Evolutionary conservation across 371 early-diverging fungal genomes (phyloP).

Genomic region (Basidiobolus meristosporus): DNA sequence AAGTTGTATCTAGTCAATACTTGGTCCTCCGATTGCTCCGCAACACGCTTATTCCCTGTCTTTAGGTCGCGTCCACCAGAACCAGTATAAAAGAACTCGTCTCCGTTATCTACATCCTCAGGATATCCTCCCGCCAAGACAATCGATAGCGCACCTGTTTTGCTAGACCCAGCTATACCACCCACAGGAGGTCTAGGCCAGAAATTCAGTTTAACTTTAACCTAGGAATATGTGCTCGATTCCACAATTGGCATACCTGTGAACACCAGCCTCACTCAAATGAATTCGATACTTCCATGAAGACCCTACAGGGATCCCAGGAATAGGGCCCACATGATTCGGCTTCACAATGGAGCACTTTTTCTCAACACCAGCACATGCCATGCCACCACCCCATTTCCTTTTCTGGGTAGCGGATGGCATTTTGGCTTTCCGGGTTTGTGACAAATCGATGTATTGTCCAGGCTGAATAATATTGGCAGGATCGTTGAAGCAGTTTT

Average conservation of each 20-base stretch:
- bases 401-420: slow-evolving; percentile 15
- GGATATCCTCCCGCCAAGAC: slow-evolving; percentile 25
- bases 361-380: slow-evolving; percentile 16
- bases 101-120: slow-evolving; percentile 31
- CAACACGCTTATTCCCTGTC: slow-evolving; percentile 17
- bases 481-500: slow-evolving; percentile 20
- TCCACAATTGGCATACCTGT: slow-evolving; percentile 10
- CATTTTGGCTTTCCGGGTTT: slow-evolving; percentile 14
- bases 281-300: slow-evolving; percentile 19
- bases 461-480: slow-evolving; percentile 14
- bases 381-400: slow-evolving; percentile 26
- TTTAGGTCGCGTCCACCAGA: slow-evolving; percentile 20
- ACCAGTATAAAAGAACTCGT: slow-evolving; percentile 31
- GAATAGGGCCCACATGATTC: slow-evolving; percentile 28
- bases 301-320: slow-evolving; percentile 34
- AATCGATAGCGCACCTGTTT: slow-evolving; percentile 23
- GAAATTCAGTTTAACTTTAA: not conserved
- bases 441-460: slow-evolving; percentile 1
- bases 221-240: not conserved
- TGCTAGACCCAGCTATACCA: slow-evolving; percentile 20
- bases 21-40: slow-evolving; percentile 20
- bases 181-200: slow-evolving; percentile 18
- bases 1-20: slow-evolving; percentile 19
- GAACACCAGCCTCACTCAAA: slow-evolving; percentile 26
- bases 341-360: slow-evolving; percentile 21